Evolutionary conservation across 108 stramenopile species (phyloP).

Genomic region (Skeletonema grethae): DNA sequence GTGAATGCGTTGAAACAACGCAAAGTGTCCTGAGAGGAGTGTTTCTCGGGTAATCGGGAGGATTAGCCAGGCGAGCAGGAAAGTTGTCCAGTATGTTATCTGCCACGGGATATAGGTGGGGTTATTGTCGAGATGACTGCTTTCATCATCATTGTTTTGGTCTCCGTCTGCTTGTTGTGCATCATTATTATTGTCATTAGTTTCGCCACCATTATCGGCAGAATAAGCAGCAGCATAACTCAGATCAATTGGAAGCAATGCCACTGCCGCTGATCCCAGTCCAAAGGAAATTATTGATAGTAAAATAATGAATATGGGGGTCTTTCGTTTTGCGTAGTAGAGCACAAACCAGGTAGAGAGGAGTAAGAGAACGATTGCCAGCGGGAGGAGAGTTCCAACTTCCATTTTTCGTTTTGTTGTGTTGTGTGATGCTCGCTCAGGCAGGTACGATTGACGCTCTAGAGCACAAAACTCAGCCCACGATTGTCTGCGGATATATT

Average conservation of each 20-base stretch:
- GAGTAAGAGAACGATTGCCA: slow-evolving; percentile 40
- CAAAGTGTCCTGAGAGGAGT: slow-evolving; percentile 71
- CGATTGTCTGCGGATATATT: too few relatives aligned
- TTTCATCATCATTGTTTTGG: slow-evolving; percentile 10
- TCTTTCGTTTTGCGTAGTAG: slow-evolving; percentile 51
- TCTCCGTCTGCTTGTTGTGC: not conserved
- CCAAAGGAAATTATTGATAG: slow-evolving; percentile 43
- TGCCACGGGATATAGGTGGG: slow-evolving; percentile 54
- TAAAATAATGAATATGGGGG: slow-evolving; percentile 28
- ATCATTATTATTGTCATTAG: not conserved
- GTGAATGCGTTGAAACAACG: slow-evolving; percentile 45
- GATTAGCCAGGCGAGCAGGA: slow-evolving; percentile 75
- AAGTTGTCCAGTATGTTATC: slow-evolving; percentile 77
- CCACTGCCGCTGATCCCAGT: slow-evolving; percentile 43
- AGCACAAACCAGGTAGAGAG: slow-evolving; percentile 43
- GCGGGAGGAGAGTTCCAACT: slow-evolving; percentile 23
- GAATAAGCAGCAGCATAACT: slow-evolving; percentile 31
- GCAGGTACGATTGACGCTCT: too few relatives aligned
- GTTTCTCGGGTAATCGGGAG: slow-evolving; percentile 65
- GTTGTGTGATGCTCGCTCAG: too few relatives aligned
- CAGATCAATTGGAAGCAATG: slow-evolving; percentile 60
- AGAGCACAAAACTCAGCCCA: too few relatives aligned
- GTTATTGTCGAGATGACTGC: slow-evolving; percentile 18
- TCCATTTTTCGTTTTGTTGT: not conserved
- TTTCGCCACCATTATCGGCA: not conserved